A percentile compares a stretch with the other conserved stretches of the same genome.
Evolutionary conservation across 192 early-diverging fungal species (phyloP).

Genomic region (Coemansia sp.): DNA sequence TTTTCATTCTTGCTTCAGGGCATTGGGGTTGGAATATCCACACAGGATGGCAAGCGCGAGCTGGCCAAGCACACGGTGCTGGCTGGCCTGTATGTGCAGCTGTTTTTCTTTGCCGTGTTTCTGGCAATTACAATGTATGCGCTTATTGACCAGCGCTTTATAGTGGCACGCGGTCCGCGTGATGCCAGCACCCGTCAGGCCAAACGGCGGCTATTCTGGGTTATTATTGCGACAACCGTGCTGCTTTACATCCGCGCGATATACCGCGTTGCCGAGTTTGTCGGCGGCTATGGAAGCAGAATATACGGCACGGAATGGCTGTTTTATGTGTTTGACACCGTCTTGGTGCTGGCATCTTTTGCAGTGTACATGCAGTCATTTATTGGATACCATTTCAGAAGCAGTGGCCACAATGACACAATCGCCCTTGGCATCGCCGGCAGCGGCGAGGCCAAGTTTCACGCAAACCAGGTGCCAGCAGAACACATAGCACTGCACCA

Average conservation of each 20-base stretch:
- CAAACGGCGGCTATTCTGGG: slow-evolving; percentile 27
- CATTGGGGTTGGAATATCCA: slow-evolving; percentile 31
- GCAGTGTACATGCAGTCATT: slow-evolving; percentile 29
- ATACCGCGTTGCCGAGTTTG: slow-evolving; percentile 49
- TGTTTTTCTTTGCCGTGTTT: slow-evolving; percentile 35
- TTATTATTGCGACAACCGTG: slow-evolving; percentile 31
- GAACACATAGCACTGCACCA: background rate
- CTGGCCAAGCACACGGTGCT: slow-evolving; percentile 35
- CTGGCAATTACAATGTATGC: slow-evolving; percentile 15
- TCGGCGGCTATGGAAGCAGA: slow-evolving; percentile 30
- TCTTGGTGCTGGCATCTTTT: slow-evolving; percentile 31
- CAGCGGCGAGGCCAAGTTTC: background rate
- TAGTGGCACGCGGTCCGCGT: slow-evolving; percentile 8
- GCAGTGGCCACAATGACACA: background rate
- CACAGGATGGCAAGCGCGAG: slow-evolving; percentile 3
- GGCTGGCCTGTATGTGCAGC: slow-evolving; percentile 37
- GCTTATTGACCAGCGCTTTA: slow-evolving; percentile 12
- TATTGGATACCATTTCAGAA: slow-evolving; percentile 25
- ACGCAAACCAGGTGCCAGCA: slow-evolving; percentile 6
- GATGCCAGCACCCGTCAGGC: slow-evolving; percentile 9
- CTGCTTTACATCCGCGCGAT: slow-evolving; percentile 39
- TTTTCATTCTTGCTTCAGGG: slow-evolving; percentile 49
- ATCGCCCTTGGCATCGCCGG: background rate
- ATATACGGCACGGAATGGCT: slow-evolving; percentile 46
- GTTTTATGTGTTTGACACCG: slow-evolving; percentile 51